Evolutionary conservation across 2,329 filamentous ascomycete species (phyloP), one percentile per base, ranked within the genome.

Genomic region (Diaporthe sp.): DNA sequence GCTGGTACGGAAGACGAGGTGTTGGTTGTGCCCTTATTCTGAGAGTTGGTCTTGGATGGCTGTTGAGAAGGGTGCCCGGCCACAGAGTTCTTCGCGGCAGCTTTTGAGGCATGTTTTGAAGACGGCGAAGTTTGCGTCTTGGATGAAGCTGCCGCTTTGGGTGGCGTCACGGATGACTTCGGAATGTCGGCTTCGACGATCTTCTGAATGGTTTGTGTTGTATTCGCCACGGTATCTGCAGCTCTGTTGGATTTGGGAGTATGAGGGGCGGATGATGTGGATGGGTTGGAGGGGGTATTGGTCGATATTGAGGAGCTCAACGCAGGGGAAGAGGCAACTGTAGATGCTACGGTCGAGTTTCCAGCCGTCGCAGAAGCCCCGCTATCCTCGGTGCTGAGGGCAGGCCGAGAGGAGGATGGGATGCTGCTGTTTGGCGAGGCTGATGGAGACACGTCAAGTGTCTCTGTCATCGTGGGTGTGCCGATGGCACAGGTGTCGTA

Each of bases 1-100:
- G 93, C 84, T 27, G 77, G 37, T 15, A 65, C 61, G 3, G 77
- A 56, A 27, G 77, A 74, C 5, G 76, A 71, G 7, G 73, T 70
- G 44, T 27, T 56, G 59, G 69, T 73, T 22, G 74, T 15, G 30
- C 56, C 73, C 25, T 63, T 76, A 42, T 73, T 66, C 42, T 73
- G 70, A 4, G 63, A 22, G 35, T 39, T 63, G 37, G 65, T 59
- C 19, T 58, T 56, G n/a, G 53, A 59, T 17, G 72, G n/a, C 30
- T 74, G 68, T 35, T 47, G 65, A 17, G 72, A 55, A 12, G 73
- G 44, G 25, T 63, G 30, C 8, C 63, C 63, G 32, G 32, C 30
- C 22, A 15, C 44, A 19, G 63, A 39, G n/a, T 56, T 70, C 56
- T 61, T 69, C 3, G 73, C n/a, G 10, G 55, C 37, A 25, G 71